Evolutionary conservation across 768 basidiomycete genomes (phyloP), one percentile per base, ranked within the genome.

Genomic region (Hypholoma fasciculare): DNA sequence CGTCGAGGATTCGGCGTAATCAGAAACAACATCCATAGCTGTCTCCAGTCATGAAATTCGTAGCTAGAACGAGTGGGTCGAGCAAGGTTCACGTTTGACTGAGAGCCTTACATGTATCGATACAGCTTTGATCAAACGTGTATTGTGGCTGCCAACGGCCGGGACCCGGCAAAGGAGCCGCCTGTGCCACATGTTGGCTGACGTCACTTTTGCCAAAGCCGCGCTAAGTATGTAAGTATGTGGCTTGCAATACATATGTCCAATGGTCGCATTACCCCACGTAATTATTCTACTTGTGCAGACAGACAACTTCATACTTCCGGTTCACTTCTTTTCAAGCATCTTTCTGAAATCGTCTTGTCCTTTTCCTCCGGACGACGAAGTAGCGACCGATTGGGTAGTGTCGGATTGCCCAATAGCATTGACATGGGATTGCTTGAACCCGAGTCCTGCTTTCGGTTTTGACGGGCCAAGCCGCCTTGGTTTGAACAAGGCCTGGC

Each of bases 341-440:
- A 96, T 88, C 67, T 87, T 92, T 57, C 94, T 78, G 71, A 96
- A 96, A 64, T 92, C 92, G 63, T 94, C 88, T 69, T 95, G 94
- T 1, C 84, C 83, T 68, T 82, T 87, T 27, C 74, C 78, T 53
- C 71, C 69, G 40, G 66, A 65, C 11, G 65, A 55, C 2, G 65
- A 57, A 7, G 71, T 20, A 26, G 12, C 27, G 16, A 13, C 34
- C n/a, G 65, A 37, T 19, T 66, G 40, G 54, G 65, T 63, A 36
- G 64, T 58, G 34, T 67, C 47, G 1, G 69, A 19, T 52, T 27
- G n/a, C 38, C 27, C 30, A 50, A 61, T 47, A 16, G 11, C 17
- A 56, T 50, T 50, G 12, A 73, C 63, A 59, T 9, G 23, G 17
- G 81, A 78, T 47, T 81, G 82, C 51, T 75, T 70, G 63, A 81